phyloP scores from a whole-genome alignment of 192 early-diverging fungal species.

The Coemansia brasiliensis region DNA sequence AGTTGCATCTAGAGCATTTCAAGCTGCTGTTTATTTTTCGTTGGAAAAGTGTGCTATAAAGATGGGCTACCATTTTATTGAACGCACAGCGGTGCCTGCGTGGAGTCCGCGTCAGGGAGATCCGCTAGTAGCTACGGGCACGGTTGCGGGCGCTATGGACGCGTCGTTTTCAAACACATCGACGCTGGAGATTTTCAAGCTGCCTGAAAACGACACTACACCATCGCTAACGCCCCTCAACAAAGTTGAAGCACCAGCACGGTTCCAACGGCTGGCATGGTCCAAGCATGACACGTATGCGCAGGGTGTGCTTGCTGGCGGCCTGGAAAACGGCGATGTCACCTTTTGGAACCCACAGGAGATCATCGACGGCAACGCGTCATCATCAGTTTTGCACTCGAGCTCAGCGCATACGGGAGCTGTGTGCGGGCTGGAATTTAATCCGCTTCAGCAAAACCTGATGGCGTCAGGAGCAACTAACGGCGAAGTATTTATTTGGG shows the following conservation, averaged over 20 bases:
- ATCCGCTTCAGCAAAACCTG: constrained; percentile 80
- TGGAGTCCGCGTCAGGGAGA: constrained; percentile 80
- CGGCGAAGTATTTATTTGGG: constrained; percentile 95
- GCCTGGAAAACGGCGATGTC: constrained; percentile 93
- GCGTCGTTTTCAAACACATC: constrained; percentile 89
- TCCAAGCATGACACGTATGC: constrained; percentile 9
- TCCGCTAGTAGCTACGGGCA: constrained; percentile 80
- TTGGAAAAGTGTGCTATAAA: background rate
- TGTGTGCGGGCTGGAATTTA: constrained; percentile 91
- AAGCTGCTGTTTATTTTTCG: background rate
- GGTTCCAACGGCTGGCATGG: constrained; percentile 93
- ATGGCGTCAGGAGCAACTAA: constrained; percentile 87
- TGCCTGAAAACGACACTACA: constrained; percentile 44
- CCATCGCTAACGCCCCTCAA: constrained; percentile 11
- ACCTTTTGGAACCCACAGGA: constrained; percentile 79
- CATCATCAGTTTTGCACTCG: constrained; percentile 63
- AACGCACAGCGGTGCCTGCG: constrained; percentile 82
- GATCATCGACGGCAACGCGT: constrained; percentile 61
- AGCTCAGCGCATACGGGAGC: constrained; percentile 81
- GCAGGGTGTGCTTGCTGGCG: constrained; percentile 84
- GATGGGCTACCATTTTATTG: constrained; percentile 53
- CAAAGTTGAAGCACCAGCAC: constrained; percentile 35
- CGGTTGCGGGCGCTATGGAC: constrained; percentile 95
- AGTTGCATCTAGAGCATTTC: background rate
- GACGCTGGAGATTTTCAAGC: constrained; percentile 84